Conservation (phyloP, 768 basidiomycete species). For the Trametes coccinea region DNA sequence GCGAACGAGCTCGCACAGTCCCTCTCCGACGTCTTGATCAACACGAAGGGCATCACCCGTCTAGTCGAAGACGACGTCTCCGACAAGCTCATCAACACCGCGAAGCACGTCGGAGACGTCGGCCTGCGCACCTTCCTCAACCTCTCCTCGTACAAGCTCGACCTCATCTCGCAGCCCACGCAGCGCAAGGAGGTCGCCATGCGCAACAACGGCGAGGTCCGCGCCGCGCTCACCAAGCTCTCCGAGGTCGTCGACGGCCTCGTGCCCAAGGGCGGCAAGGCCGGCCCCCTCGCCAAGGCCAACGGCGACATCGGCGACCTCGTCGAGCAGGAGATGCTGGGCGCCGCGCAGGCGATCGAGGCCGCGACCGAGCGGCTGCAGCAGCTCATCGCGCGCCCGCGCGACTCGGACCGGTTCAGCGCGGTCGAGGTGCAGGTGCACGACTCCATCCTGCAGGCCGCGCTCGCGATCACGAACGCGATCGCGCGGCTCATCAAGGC, state of each 20-base stretch:
- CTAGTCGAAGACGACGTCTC: constrained; percentile 87
- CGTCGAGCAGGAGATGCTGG: constrained; percentile 95
- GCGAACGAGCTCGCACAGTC: constrained; percentile 97
- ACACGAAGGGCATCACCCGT: constrained; percentile 94
- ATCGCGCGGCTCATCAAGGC: constrained; percentile 94
- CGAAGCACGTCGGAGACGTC: constrained; percentile 84
- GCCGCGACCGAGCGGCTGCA: constrained; percentile 87
- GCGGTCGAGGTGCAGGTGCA: constrained; percentile 95
- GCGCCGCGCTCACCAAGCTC: constrained; percentile 78
- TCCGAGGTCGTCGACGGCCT: constrained; percentile 86
- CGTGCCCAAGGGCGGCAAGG: constrained; percentile 79
- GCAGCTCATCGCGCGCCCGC: constrained; percentile 87
- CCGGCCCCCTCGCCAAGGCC: constrained; percentile 65
- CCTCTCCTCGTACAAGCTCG: constrained; percentile 92
- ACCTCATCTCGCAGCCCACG: constrained; percentile 63
- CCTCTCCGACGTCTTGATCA: constrained; percentile 86
- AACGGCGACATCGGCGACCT: constrained; percentile 95
- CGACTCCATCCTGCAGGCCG: constrained; percentile 92
- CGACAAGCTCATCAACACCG: constrained; percentile 84
- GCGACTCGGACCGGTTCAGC: constrained; percentile 83
- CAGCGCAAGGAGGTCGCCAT: constrained; percentile 86
- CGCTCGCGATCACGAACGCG: constrained; percentile 93
- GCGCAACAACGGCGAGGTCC: constrained; percentile 85
- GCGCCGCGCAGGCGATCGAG: constrained; percentile 92
- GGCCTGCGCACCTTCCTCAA: constrained; percentile 93